phyloP scores from a whole-genome alignment of 1,284 basidiomycete genomes.

The Tylopilus sp. region DNA sequence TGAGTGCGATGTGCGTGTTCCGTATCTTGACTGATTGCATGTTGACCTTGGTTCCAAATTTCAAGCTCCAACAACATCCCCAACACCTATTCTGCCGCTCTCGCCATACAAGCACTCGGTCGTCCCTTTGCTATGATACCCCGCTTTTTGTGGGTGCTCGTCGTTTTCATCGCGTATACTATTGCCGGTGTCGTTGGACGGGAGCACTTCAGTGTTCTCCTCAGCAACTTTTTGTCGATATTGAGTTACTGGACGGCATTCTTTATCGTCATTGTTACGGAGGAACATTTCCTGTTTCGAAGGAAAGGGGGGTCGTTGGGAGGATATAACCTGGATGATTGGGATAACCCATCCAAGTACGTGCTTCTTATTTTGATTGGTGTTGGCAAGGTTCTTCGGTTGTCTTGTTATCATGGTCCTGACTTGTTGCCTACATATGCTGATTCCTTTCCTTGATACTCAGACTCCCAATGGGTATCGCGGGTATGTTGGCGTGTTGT shows the following conservation, averaged over 20 bases:
- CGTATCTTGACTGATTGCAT: not conserved
- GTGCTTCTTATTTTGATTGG: constrained; percentile 11
- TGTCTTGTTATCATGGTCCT: not conserved
- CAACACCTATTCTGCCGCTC: constrained; percentile 68
- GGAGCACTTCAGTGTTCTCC: constrained; percentile 68
- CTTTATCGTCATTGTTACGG: constrained; percentile 67
- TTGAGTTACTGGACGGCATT: constrained; percentile 76
- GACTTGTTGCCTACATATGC: not conserved
- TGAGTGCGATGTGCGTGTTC: constrained; percentile 59
- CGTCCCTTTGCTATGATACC: constrained; percentile 67
- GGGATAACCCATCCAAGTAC: constrained; percentile 58
- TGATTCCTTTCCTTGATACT: too few relatives aligned
- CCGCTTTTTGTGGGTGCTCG: constrained; percentile 68
- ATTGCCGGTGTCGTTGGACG: constrained; percentile 72
- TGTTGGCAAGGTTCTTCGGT: not conserved
- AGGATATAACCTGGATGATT: constrained; percentile 68
- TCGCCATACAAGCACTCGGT: constrained; percentile 67
- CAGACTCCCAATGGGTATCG: constrained; percentile 66
- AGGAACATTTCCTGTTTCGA: constrained; percentile 71
- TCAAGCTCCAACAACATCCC: constrained; percentile 67
- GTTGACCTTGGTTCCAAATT: not conserved
- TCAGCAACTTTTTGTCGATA: constrained; percentile 65
- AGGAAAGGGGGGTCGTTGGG: constrained; percentile 53
- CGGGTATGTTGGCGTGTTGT: constrained; percentile 61
- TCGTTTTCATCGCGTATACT: constrained; percentile 66